Conservation (phyloP, 331 rosid genomes). For the Prunus yedoensis region DNA sequence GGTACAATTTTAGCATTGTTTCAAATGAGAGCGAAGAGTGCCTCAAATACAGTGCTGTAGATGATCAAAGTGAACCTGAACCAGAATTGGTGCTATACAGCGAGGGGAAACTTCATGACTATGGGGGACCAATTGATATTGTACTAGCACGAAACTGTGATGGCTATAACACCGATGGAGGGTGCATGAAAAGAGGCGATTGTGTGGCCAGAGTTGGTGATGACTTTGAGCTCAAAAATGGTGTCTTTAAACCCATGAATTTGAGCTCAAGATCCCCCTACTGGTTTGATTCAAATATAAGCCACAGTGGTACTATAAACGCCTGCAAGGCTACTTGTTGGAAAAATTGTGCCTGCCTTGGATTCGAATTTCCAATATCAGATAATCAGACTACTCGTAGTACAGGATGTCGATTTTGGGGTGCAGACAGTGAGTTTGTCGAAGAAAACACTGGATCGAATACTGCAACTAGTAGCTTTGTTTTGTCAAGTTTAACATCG, state of each 20-base stretch:
- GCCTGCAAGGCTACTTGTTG: background rate
- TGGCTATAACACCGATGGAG: background rate
- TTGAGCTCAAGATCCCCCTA: background rate
- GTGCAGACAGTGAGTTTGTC: background rate
- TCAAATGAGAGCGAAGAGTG: background rate
- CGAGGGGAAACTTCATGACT: background rate
- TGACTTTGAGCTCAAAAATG: background rate
- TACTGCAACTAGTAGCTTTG: background rate
- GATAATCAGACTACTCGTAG: background rate
- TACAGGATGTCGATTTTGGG: background rate
- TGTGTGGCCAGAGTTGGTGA: background rate
- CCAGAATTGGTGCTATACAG: background rate
- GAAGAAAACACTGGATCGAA: background rate
- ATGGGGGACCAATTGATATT: background rate
- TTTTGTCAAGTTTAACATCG: background rate
- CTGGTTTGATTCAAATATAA: background rate
- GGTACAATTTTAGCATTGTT: conserved; percentile 14
- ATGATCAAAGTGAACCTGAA: background rate
- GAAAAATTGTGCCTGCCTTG: background rate
- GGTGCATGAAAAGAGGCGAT: background rate
- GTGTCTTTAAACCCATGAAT: background rate
- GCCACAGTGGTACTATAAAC: background rate
- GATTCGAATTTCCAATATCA: background rate
- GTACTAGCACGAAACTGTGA: background rate
- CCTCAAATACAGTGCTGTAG: background rate